Base-by-base conservation (phyloP, 2,329 filamentous ascomycete genomes). In the Aspergillus pseudotamarii region DNA sequence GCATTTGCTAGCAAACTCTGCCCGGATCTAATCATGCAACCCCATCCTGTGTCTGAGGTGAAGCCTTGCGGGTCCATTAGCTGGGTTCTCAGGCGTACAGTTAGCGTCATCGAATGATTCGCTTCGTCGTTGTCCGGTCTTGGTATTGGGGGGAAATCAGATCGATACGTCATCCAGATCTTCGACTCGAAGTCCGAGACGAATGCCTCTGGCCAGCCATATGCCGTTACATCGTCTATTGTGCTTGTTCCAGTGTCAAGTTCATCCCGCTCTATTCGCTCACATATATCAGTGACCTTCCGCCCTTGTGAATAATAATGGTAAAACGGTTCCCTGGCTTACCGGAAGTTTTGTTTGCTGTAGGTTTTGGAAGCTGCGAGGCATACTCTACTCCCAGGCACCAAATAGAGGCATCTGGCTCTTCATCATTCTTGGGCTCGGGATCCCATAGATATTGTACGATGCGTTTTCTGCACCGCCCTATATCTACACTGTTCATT, bases 1-100 rank as follows among this genome's bases (percentile, higher is more conserved):
- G 94, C 86, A 78, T 98, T 99, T 51, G 94, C 94, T 48, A 99
- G 83, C 30, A 99, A 84, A 72, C 92, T 94, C 81, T 99, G 95
- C 4, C 95, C 95, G 6, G 94, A 97, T 64, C 95, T 85, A 71
- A 99, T 98, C 95, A 99, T 99, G 75, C 95, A 99, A 0, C 95
- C 95, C 93, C 96, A 99, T 58, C 95, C 95, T 11, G 92, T 94
- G 76, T 99, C 95, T 2, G 93, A 94, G 12, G 92, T 91, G 78
- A 98, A 99, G 5, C 92, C 93, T 30, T 85, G 84, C 62, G 92
- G 87, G 56, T 97, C 92, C 12, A 88, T 85, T 6, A 98, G 81
- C 72, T 93, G 91, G 59, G 85, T 94, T 72, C 93, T 91, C 69
- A 98, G 83, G 57, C 93, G 89, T 78, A 96, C 94, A 1, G 92